Conservation (phyloP, 139 green algal genomes). For the Chlamydomonas eustigma region DNA sequence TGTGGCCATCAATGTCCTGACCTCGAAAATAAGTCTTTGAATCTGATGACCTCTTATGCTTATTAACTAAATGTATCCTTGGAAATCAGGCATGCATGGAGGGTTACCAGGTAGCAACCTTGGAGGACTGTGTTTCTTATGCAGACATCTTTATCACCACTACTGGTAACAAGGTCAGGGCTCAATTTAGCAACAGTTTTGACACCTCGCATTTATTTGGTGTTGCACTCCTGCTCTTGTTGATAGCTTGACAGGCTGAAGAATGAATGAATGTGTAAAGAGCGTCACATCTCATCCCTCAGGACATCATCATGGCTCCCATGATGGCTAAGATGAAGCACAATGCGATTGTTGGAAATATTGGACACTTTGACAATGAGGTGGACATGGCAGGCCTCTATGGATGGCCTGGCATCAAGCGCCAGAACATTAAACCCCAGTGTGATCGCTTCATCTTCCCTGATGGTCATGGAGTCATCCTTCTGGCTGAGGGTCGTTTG, state of each 20-base stretch:
- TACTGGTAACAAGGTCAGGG: conserved; percentile 90
- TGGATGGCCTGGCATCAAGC: conserved; percentile 85
- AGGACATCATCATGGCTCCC: conserved; percentile 93
- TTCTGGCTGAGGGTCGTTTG: conserved; percentile 97
- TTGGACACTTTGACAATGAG: conserved; percentile 99
- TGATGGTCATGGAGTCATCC: conserved; percentile 95
- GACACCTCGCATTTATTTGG: conserved; percentile 6
- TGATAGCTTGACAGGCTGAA: no score
- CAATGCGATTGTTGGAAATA: conserved; percentile 99
- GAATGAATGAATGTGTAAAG: no score
- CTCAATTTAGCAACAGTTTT: neutral
- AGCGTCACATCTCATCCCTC: no score
- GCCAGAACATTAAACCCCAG: conserved; percentile 98
- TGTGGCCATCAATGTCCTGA: no score
- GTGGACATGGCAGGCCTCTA: conserved; percentile 97
- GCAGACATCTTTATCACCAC: conserved; percentile 99
- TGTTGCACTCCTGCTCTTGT: neutral
- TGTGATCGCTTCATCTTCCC: conserved; percentile 97
- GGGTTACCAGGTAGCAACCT: conserved; percentile 54
- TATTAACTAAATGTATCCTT: no score
- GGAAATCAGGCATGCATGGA: conserved; percentile 7
- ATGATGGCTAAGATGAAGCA: conserved; percentile 99
- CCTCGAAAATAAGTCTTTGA: no score
- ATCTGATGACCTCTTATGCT: no score
- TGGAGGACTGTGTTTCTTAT: conserved; percentile 83